A percentile compares a stretch with the other conserved stretches of the same genome.
Evolutionary conservation across 2,329 filamentous ascomycete species (phyloP).

Genomic region (Diaporthe citriasiana): DNA sequence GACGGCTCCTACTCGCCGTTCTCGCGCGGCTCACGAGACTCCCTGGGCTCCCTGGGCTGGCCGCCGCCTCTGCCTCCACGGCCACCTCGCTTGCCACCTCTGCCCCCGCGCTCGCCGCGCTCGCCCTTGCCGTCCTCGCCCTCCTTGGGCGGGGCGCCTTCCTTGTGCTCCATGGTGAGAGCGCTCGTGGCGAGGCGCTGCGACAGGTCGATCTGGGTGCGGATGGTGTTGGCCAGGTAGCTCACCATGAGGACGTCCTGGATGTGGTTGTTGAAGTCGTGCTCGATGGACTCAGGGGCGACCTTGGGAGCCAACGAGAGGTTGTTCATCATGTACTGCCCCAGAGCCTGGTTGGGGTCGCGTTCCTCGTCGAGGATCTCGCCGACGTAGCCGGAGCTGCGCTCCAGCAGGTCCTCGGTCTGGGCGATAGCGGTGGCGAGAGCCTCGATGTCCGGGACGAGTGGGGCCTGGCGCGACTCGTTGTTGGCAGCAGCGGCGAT

Average conservation of each 20-base stretch:
- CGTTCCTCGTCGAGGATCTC: slow-evolving; percentile 95
- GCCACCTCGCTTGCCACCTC: slow-evolving; percentile 58
- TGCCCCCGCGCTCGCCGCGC: slow-evolving; percentile 58
- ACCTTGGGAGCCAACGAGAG: slow-evolving; percentile 96
- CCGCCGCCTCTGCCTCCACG: slow-evolving; percentile 63
- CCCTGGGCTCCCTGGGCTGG: slow-evolving; percentile 62
- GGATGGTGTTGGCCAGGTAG: slow-evolving; percentile 98
- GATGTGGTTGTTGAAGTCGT: slow-evolving; percentile 99
- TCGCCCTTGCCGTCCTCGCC: slow-evolving; percentile 58
- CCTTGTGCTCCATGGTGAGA: slow-evolving; percentile 66
- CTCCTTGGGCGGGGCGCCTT: slow-evolving; percentile 53
- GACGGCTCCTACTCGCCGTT: slow-evolving; percentile 50
- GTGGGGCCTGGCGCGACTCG: slow-evolving; percentile 79
- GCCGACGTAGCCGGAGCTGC: slow-evolving; percentile 92
- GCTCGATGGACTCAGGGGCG: slow-evolving; percentile 88
- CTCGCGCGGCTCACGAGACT: slow-evolving; percentile 65
- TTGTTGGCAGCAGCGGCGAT: slow-evolving; percentile 85
- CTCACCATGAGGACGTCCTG: slow-evolving; percentile 98
- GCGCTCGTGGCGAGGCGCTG: slow-evolving; percentile 91
- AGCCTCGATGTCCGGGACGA: slow-evolving; percentile 91
- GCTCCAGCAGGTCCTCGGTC: slow-evolving; percentile 89
- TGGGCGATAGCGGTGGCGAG: slow-evolving; percentile 89
- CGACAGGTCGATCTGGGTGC: slow-evolving; percentile 97
- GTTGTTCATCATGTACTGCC: slow-evolving; percentile 95
- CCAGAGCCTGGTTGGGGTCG: slow-evolving; percentile 89